These are phyloP conservation scores for Porphyrellus cyaneotinctus DNA, from an alignment of 768 basidiomycete species.

Conservation along the genomic window DNA sequence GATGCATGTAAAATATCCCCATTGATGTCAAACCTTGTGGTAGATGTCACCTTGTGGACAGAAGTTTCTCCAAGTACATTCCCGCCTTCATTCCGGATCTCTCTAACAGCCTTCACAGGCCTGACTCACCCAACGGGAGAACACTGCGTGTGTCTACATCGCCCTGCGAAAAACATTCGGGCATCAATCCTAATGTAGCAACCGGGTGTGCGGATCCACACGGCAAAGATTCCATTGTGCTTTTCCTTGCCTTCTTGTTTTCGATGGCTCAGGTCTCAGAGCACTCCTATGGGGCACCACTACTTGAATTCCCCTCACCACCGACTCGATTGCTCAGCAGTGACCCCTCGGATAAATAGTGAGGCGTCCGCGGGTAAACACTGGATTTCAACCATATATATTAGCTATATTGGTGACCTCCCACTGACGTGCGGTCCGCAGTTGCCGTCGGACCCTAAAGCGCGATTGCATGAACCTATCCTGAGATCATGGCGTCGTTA, in stretches of 20 bases:
- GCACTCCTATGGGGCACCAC: slow-evolving; percentile 5
- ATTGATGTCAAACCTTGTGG: slow-evolving; percentile 17
- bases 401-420: not conserved
- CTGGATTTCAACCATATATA: not conserved
- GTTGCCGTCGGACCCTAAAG: not conserved
- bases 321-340: not conserved
- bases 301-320: not conserved
- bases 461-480: not conserved
- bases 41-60: slow-evolving; percentile 5
- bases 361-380: not conserved
- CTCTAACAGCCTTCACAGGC: slow-evolving; percentile 12
- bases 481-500: not conserved
- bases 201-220: slow-evolving; percentile 9
- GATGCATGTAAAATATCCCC: slow-evolving; percentile 16
- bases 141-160: slow-evolving; percentile 5
- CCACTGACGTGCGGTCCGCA: not conserved
- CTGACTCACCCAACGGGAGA: slow-evolving; percentile 1
- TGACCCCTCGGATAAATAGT: not conserved
- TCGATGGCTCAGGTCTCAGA: slow-evolving; percentile 4
- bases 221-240: not conserved
- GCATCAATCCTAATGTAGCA: not conserved
- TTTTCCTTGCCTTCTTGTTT: slow-evolving; percentile 1
- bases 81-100: slow-evolving; percentile 6
- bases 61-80: slow-evolving; percentile 8
- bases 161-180: slow-evolving; percentile 5